Percentiles rank a stretch among this genome's conserved stretches.
These are phyloP conservation scores for Aureobasidium subglaciale DNA, from an alignment of 2,329 filamentous ascomycete genomes.

Conservation along the genomic window DNA sequence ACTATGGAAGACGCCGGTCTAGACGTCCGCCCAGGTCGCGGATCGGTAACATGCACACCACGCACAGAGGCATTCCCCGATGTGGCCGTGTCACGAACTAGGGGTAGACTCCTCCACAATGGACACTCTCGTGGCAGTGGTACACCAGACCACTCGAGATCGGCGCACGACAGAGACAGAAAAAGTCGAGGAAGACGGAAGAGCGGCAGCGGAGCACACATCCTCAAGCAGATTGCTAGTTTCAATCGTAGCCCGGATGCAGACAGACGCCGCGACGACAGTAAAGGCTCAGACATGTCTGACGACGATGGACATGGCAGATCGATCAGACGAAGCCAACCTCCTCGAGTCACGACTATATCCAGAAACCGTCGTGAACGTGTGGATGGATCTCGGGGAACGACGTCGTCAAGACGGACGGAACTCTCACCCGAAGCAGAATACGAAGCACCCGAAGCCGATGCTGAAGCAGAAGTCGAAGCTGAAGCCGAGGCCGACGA, in stretches of 20 bases:
- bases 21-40: conserved; percentile 28
- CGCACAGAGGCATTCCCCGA: conserved; percentile 36
- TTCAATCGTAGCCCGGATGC: conserved; percentile 32
- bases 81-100: conserved; percentile 29
- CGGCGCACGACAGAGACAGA: conserved; percentile 18
- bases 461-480: conserved; percentile 23
- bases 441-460: conserved; percentile 32
- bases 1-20: conserved; percentile 26
- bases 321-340: conserved; percentile 24
- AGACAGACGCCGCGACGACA: conserved; percentile 22
- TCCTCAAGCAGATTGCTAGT: conserved; percentile 33
- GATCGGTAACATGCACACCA: conserved; percentile 44
- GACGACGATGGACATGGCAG: conserved; percentile 13
- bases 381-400: conserved; percentile 9
- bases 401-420: conserved; percentile 13
- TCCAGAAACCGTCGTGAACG: conserved; percentile 19
- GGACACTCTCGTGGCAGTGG: conserved; percentile 32
- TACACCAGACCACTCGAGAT: conserved; percentile 24
- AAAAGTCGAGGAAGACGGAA: conserved; percentile 22
- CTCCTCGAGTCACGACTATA: conserved; percentile 26
- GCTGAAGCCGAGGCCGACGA: conserved; percentile 19
- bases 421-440: conserved; percentile 9
- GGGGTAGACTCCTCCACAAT: conserved; percentile 31
- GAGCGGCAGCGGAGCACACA: conserved; percentile 28
- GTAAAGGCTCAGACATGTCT: not conserved